Conservation (phyloP, 805 yeast species). For the Clavispora phyllophila region DNA sequence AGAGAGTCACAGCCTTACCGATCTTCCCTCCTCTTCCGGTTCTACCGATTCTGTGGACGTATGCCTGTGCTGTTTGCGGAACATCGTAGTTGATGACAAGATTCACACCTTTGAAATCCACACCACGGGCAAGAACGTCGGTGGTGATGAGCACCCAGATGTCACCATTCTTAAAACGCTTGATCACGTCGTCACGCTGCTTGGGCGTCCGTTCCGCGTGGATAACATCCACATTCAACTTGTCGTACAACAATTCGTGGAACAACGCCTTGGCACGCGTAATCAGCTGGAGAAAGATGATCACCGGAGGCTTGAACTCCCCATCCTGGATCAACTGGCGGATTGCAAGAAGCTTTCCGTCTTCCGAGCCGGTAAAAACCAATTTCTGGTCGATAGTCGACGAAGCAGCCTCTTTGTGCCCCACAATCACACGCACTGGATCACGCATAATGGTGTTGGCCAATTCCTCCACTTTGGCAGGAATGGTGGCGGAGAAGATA, state of each 20-base stretch:
- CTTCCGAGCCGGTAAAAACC: constrained; percentile 86
- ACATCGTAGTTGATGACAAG: constrained; percentile 94
- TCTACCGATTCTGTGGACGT: constrained; percentile 97
- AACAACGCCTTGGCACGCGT: constrained; percentile 92
- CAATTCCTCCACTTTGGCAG: constrained; percentile 85
- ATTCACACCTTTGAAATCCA: constrained; percentile 94
- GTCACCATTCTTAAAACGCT: constrained; percentile 82
- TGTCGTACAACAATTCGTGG: constrained; percentile 89
- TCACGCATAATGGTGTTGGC: constrained; percentile 82
- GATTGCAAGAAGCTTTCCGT: constrained; percentile 89
- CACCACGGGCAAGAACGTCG: constrained; percentile 93
- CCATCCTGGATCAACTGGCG: constrained; percentile 83
- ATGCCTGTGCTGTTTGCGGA: constrained; percentile 88
- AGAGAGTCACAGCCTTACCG: constrained; percentile 88
- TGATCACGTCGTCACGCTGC: constrained; percentile 82
- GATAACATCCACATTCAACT: constrained; percentile 87
- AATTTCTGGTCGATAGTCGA: constrained; percentile 75
- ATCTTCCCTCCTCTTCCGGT: constrained; percentile 91
- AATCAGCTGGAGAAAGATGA: constrained; percentile 87
- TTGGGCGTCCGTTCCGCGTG: constrained; percentile 90
- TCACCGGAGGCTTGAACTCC: constrained; percentile 86
- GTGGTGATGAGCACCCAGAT: constrained; percentile 96
- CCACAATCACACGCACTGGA: constrained; percentile 82
- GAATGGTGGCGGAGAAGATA: constrained; percentile 92
- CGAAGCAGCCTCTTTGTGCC: constrained; percentile 92